These are phyloP conservation scores for Eremothecium cymbalariae DNA, from an alignment of 1,139 yeast genomes.

Conservation along the genomic window DNA sequence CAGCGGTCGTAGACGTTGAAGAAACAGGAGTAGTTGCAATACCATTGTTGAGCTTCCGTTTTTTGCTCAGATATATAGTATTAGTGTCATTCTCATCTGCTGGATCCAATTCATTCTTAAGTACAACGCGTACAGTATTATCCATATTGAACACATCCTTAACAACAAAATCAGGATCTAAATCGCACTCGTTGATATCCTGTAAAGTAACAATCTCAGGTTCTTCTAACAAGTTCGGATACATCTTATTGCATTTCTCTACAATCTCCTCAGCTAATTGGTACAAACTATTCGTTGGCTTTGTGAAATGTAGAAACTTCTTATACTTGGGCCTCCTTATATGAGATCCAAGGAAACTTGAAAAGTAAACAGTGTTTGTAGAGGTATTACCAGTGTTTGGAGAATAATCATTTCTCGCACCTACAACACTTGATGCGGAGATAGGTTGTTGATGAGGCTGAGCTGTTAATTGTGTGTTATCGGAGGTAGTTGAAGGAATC, in stretches of 20 bases:
- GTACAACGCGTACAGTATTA: conserved; percentile 47
- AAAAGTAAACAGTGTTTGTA: conserved; percentile 10
- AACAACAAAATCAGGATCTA: conserved; percentile 65
- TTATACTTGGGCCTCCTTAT: conserved; percentile 28
- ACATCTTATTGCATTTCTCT: conserved; percentile 47
- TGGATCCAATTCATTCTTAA: conserved; percentile 35
- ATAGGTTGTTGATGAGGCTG: conserved; percentile 7
- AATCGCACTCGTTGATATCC: conserved; percentile 57
- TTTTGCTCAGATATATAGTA: conserved; percentile 16
- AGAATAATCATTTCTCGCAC: conserved; percentile 5
- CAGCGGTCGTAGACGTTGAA: conserved; percentile 2
- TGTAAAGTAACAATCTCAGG: conserved; percentile 51
- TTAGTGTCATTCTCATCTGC: conserved; percentile 15
- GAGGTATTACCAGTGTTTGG: conserved; percentile 8
- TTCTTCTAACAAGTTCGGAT: conserved; percentile 47
- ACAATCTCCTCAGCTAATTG: conserved; percentile 44
- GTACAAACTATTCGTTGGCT: conserved; percentile 38
- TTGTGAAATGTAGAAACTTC: conserved; percentile 57
- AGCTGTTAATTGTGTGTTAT: conserved; percentile 8
- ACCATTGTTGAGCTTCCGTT: conserved; percentile 21
- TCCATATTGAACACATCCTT: conserved; percentile 52
- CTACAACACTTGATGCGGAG: conserved; percentile 8
- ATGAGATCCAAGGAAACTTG: conserved; percentile 11
- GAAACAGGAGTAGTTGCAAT: not conserved
- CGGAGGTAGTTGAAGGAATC: conserved; percentile 6